Evolutionary conservation across 2,329 filamentous ascomycete species (phyloP), one percentile per base, ranked within the genome.

Genomic region (Plenodomus lindquistii): DNA sequence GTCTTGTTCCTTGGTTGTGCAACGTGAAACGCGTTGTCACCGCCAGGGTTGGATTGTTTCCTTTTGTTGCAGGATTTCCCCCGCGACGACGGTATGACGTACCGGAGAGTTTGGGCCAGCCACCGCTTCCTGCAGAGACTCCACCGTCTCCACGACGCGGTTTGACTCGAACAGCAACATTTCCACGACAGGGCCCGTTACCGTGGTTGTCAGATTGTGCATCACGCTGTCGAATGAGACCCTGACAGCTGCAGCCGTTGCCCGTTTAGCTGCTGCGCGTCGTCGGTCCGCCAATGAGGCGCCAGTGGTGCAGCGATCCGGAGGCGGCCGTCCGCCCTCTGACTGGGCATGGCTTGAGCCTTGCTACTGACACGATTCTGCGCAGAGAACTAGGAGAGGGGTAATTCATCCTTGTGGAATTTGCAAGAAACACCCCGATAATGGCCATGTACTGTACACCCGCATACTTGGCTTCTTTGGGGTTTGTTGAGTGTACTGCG

Each of bases 1-100:
- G 27, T 31, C 27, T 50, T 48, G 22, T 50, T 54, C 37, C 46
- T 54, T 56, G 57, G 42, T 55, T 55, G 46, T 41, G 39, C 42
- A 53, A 50, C 44, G 31, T 35, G 34, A 46, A 40, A 42, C 39
- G 38, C 34, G 47, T 37, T 39, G 42, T 44, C 29, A 35, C 27
- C 24, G 17, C 44, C 31, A 47, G 41, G 41, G 31, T 15, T 21
- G 40, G 31, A 41, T 44, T 40, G 48, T 16, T 51, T 19, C 20
- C 41, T 22, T 24, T 35, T 44, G 6, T 54, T 51, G 51, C 51
- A 54, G 40, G 44, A 42, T 45, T 51, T 42, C 47, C 47, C 42
- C 42, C 40, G 40, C 43, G 44, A 37, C 36, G 40, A 42, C 51
- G 39, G 42, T 44, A 54, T 54, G 51, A 54, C 51, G 51, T 54